These are phyloP conservation scores for Dioscorea cayenensis DNA, from an alignment of 116 monocot genomes.

Conservation along the genomic window DNA sequence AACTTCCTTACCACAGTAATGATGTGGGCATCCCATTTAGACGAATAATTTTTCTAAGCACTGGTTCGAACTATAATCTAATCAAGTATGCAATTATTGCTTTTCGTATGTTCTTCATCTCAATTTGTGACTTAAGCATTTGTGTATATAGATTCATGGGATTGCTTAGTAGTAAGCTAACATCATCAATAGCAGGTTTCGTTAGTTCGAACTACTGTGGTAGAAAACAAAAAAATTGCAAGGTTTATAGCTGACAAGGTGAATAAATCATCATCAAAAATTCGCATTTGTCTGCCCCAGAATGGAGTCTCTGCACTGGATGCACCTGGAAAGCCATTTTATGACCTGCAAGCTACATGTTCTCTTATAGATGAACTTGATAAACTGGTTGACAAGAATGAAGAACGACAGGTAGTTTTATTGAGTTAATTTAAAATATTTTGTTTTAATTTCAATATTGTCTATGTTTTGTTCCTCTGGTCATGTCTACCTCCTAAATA, in stretches of 20 bases:
- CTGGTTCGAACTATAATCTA: too few relatives aligned
- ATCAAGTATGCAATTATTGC: too few relatives aligned
- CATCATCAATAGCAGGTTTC: constrained; percentile 49
- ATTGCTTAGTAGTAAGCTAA: not conserved
- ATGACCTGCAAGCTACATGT: constrained; percentile 62
- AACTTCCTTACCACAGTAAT: too few relatives aligned
- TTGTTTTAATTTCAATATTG: not conserved
- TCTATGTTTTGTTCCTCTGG: not conserved
- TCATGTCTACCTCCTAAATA: not conserved
- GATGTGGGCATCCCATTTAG: too few relatives aligned
- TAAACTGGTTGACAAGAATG: constrained; percentile 52
- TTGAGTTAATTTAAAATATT: not conserved
- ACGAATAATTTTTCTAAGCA: too few relatives aligned
- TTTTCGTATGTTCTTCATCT: too few relatives aligned
- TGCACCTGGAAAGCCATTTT: constrained; percentile 79
- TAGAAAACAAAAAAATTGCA: constrained; percentile 85
- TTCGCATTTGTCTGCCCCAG: constrained; percentile 69
- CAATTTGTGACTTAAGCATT: not conserved
- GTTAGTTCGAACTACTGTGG: constrained; percentile 64
- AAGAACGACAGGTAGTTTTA: constrained; percentile 43
- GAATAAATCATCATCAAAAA: constrained; percentile 53
- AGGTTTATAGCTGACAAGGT: constrained; percentile 82
- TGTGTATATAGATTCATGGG: not conserved
- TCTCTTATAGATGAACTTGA: constrained; percentile 60
- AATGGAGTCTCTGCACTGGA: constrained; percentile 82